phyloP scores from a whole-genome alignment of 371 early-diverging fungal genomes.

The Furculomyces boomerangus region DNA sequence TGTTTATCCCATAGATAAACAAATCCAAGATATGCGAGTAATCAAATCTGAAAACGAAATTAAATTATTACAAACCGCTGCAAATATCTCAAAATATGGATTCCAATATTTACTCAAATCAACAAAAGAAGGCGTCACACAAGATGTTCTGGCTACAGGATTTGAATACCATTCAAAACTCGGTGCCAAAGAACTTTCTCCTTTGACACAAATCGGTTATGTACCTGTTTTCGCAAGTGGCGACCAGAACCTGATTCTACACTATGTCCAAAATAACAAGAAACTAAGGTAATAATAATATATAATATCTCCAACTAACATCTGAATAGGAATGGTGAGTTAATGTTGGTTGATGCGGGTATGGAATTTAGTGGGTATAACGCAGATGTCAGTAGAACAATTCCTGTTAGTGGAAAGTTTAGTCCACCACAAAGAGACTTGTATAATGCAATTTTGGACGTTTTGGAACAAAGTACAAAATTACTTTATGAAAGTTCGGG shows the following conservation, averaged over 20 bases:
- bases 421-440: conserved; percentile 57
- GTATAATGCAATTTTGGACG: conserved; percentile 68
- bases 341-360: conserved; percentile 86
- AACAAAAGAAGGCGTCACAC: conserved; percentile 47
- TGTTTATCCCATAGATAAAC: not conserved
- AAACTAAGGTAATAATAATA: conserved; percentile 25
- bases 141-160: conserved; percentile 57
- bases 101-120: conserved; percentile 48
- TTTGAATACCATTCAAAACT: conserved; percentile 46
- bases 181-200: conserved; percentile 6
- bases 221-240: conserved; percentile 93
- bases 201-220: conserved; percentile 52
- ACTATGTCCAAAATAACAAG: conserved; percentile 81
- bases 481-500: conserved; percentile 48
- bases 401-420: conserved; percentile 84
- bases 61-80: conserved; percentile 57
- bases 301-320: not conserved
- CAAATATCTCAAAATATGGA: conserved; percentile 54
- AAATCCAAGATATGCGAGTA: conserved; percentile 53
- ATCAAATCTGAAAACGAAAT: conserved; percentile 61
- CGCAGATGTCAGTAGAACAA: conserved; percentile 84
- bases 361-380: conserved; percentile 76
- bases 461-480: conserved; percentile 67
- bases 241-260: conserved; percentile 76
- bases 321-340: conserved; percentile 33